Evolutionary conservation across 306 rosid species (phyloP).

Genomic region (Potentilla sterilis): DNA sequence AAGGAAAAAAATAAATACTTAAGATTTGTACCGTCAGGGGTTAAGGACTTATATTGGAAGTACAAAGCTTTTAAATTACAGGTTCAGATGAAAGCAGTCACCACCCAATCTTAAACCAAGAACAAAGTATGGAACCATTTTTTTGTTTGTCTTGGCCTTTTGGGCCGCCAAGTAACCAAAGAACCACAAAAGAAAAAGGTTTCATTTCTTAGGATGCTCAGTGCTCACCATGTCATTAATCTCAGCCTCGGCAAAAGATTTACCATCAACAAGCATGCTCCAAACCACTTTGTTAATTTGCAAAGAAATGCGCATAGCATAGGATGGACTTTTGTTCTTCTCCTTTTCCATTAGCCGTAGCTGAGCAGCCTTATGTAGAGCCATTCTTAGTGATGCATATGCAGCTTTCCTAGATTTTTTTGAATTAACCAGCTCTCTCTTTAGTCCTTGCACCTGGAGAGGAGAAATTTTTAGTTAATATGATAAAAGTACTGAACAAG

Average conservation of each 20-base stretch:
- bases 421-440: constrained; percentile 74
- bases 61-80: background rate
- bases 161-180: background rate
- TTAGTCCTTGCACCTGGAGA: constrained; percentile 86
- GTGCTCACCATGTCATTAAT: constrained; percentile 91
- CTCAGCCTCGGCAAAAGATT: constrained; percentile 98
- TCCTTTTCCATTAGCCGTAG: constrained; percentile 86
- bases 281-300: constrained; percentile 89
- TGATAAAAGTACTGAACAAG: background rate
- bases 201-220: background rate
- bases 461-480: constrained; percentile 21
- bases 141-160: background rate
- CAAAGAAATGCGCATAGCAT: constrained; percentile 96
- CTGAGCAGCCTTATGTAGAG: constrained; percentile 91
- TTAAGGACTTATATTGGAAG: background rate
- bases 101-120: constrained; percentile 9
- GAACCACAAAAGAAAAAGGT: background rate
- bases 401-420: constrained; percentile 82
- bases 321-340: constrained; percentile 95
- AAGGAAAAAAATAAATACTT: background rate
- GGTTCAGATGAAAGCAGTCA: background rate
- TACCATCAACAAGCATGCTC: constrained; percentile 98
- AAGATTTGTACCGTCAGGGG: background rate
- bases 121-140: background rate
- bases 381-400: constrained; percentile 74